Percentiles rank a stretch among this genome's conserved stretches.
Conservation (phyloP, 2,329 filamentous ascomycete species). For the Parafenestella ontariensis region DNA sequence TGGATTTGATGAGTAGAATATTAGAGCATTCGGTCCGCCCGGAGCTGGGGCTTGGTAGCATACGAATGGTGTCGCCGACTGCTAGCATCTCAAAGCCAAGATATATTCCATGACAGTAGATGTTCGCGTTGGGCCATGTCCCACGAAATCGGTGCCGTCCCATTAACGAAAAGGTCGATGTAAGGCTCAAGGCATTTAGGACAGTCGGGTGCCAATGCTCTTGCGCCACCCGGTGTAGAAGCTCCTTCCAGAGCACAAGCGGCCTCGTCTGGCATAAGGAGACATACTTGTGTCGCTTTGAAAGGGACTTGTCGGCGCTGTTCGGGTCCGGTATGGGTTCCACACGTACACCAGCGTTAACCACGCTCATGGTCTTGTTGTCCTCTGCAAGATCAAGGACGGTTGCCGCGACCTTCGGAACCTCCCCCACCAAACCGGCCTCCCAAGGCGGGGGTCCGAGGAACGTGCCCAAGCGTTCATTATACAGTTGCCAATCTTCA, state of each 20-base stretch:
- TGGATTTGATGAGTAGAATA: conserved; percentile 61
- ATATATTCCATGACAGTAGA: conserved; percentile 63
- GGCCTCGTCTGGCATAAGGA: conserved; percentile 62
- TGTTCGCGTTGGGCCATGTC: conserved; percentile 60
- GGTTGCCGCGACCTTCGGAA: conserved; percentile 52
- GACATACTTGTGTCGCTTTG: conserved; percentile 63
- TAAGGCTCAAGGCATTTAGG: conserved; percentile 59
- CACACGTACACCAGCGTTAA: conserved; percentile 63
- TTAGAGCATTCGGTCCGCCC: conserved; percentile 52
- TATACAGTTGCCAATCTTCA: conserved; percentile 32
- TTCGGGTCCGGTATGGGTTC: conserved; percentile 64
- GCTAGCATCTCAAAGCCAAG: conserved; percentile 64
- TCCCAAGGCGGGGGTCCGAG: conserved; percentile 60
- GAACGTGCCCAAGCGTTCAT: conserved; percentile 30
- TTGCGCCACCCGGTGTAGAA: conserved; percentile 52
- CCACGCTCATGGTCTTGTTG: conserved; percentile 52
- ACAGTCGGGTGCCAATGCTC: conserved; percentile 61
- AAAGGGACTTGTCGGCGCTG: conserved; percentile 57
- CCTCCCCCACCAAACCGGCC: conserved; percentile 63
- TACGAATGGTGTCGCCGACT: conserved; percentile 62
- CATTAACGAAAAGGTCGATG: conserved; percentile 61
- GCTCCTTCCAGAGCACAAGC: conserved; percentile 61
- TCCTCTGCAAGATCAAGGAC: conserved; percentile 57
- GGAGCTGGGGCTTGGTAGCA: conserved; percentile 42
- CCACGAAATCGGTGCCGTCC: conserved; percentile 62